phyloP scores from a whole-genome alignment of 768 basidiomycete genomes.

The Termitomyces sp. region DNA sequence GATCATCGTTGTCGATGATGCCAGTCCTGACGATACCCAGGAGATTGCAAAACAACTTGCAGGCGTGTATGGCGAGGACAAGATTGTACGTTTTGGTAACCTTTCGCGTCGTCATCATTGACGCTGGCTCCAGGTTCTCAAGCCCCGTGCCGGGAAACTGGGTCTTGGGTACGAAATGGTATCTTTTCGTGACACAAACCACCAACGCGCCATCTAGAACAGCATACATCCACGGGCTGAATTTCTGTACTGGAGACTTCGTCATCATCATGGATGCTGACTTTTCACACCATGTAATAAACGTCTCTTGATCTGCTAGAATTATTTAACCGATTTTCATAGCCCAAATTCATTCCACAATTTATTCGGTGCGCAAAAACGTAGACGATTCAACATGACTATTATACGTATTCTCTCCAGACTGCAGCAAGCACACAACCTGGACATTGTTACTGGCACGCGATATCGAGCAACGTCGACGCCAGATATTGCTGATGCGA shows the following conservation, averaged over 20 bases:
- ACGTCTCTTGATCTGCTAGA: not conserved
- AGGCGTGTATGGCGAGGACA: slow-evolving; percentile 78
- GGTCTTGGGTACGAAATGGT: slow-evolving; percentile 67
- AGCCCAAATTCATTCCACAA: slow-evolving; percentile 95
- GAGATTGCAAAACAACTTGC: slow-evolving; percentile 80
- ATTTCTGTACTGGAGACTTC: slow-evolving; percentile 87
- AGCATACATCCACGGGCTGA: slow-evolving; percentile 88
- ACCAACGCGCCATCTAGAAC: slow-evolving; percentile 32
- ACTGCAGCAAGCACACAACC: slow-evolving; percentile 77
- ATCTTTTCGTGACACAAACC: not conserved
- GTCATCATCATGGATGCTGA: slow-evolving; percentile 98
- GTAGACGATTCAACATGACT: not conserved
- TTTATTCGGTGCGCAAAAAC: slow-evolving; percentile 64
- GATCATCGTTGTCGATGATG: slow-evolving; percentile 88
- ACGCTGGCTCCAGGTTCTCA: slow-evolving; percentile 50
- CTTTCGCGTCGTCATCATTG: not conserved
- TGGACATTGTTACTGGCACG: slow-evolving; percentile 92
- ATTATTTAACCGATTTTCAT: not conserved
- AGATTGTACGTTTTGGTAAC: slow-evolving; percentile 49
- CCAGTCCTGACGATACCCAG: slow-evolving; percentile 89
- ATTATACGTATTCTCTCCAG: slow-evolving; percentile 29
- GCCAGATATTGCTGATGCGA: slow-evolving; percentile 51
- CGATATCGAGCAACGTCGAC: slow-evolving; percentile 68
- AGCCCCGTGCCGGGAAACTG: slow-evolving; percentile 85
- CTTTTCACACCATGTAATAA: slow-evolving; percentile 87